Percentiles rank a stretch among this genome's conserved stretches.
These are phyloP conservation scores for Alternaria triticimaculans DNA, from an alignment of 2,329 filamentous ascomycete genomes.

Conservation along the genomic window DNA sequence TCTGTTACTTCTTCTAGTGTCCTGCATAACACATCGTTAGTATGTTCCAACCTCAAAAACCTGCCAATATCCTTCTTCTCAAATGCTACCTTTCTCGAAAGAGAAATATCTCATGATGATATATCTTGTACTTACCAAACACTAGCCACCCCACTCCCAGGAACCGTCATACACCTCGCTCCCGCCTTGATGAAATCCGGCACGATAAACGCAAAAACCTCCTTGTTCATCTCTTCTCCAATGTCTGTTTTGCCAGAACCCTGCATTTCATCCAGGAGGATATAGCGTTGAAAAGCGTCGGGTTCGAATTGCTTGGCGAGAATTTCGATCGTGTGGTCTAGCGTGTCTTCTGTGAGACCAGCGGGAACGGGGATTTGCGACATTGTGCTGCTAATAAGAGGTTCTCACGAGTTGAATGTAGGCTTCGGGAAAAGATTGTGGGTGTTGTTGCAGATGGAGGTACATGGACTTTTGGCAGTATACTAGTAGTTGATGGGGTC, in stretches of 20 bases:
- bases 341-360: slow-evolving; percentile 4
- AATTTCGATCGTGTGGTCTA: slow-evolving; percentile 11
- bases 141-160: slow-evolving; percentile 5
- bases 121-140: slow-evolving; percentile 6
- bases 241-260: not conserved
- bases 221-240: not conserved
- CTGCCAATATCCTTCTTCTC: too few relatives aligned
- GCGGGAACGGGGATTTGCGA: slow-evolving; percentile 5
- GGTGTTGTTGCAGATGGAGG: not conserved
- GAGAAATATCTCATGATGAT: not conserved
- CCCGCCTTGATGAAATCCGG: not conserved
- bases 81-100: not conserved
- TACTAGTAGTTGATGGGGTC: not conserved
- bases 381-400: not conserved
- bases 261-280: not conserved
- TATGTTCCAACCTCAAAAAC: too few relatives aligned
- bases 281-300: slow-evolving; percentile 9
- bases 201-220: slow-evolving; percentile 1
- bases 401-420: not conserved
- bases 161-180: slow-evolving; percentile 7
- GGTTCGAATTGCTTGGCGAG: slow-evolving; percentile 6
- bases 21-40: not conserved
- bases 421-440: not conserved
- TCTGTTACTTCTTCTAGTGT: not conserved
- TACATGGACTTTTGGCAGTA: not conserved